Evolutionary conservation across 2,329 filamentous ascomycete genomes (phyloP).

Genomic region (Calycina herbarum): DNA sequence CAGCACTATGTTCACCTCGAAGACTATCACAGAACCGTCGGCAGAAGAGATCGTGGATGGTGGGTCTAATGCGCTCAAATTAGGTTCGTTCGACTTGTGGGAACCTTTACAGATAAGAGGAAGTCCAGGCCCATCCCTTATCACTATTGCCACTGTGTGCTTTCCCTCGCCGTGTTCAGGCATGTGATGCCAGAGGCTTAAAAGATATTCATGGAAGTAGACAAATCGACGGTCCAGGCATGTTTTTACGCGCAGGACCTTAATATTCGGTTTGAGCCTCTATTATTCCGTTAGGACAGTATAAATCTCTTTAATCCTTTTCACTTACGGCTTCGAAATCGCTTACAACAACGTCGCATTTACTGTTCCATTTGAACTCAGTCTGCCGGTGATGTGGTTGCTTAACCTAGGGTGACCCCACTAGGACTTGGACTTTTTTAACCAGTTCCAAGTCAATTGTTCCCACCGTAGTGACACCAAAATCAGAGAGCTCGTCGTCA

Average conservation of each 20-base stretch:
- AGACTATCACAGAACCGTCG: conserved; percentile 15
- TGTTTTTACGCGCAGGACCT: conserved; percentile 6
- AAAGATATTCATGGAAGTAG: conserved; percentile 15
- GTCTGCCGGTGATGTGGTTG: too few relatives aligned
- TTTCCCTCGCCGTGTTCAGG: conserved; percentile 9
- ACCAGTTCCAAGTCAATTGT: too few relatives aligned
- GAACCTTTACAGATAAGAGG: conserved; percentile 15
- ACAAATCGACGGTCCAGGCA: conserved; percentile 14
- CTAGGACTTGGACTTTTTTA: too few relatives aligned
- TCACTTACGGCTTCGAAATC: too few relatives aligned
- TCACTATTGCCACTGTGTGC: conserved; percentile 12
- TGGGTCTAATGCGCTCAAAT: conserved; percentile 9
- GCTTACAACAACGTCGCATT: too few relatives aligned
- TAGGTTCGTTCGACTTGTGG: conserved; percentile 14
- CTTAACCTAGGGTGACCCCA: too few relatives aligned
- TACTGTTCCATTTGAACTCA: too few relatives aligned
- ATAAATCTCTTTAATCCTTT: too few relatives aligned
- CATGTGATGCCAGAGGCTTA: conserved; percentile 13
- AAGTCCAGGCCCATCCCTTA: conserved; percentile 15
- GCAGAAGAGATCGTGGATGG: conserved; percentile 8
- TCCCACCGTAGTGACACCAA: too few relatives aligned
- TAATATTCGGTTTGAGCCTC: conserved; percentile 15
- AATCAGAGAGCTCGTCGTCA: too few relatives aligned
- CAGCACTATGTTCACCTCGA: conserved; percentile 7
- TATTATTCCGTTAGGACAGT: conserved; percentile 7